A percentile compares a stretch with the other conserved stretches of the same genome.
Evolutionary conservation across 2,329 filamentous ascomycete genomes (phyloP).

Genomic region (Colletotrichum incanum): DNA sequence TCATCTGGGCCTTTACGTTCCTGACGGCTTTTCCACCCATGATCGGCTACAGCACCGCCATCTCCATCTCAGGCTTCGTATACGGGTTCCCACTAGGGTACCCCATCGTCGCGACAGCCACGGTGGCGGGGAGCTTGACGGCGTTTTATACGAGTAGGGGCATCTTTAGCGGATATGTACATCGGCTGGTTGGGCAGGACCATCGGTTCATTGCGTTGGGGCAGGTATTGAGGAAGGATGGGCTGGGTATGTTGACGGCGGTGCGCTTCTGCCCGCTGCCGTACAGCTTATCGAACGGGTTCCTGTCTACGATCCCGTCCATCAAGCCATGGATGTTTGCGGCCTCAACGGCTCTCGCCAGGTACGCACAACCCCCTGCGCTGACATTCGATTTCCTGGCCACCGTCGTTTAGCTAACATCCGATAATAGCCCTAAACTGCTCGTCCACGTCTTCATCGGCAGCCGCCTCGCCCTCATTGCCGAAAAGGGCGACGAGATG

Average conservation of each 20-base stretch:
- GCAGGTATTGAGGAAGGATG: constrained; percentile 91
- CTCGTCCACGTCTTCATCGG: constrained; percentile 95
- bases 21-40: constrained; percentile 87
- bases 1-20: constrained; percentile 84
- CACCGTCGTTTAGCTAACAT: constrained; percentile 26
- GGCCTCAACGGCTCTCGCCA: constrained; percentile 84
- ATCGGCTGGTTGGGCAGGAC: constrained; percentile 85
- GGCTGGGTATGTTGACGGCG: constrained; percentile 89
- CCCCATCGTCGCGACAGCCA: constrained; percentile 86
- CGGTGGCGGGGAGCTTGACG: constrained; percentile 81
- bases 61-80: constrained; percentile 69
- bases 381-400: not conserved
- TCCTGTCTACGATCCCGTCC: constrained; percentile 92
- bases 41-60: constrained; percentile 87
- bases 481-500: constrained; percentile 90
- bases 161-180: constrained; percentile 83
- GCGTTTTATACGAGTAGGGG: constrained; percentile 88
- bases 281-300: constrained; percentile 94
- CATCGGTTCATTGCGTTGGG: constrained; percentile 90
- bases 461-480: constrained; percentile 83
- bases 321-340: constrained; percentile 84
- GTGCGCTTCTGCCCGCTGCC: constrained; percentile 94
- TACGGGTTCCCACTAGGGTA: constrained; percentile 77
- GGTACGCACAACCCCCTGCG: constrained; percentile 54
- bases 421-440: constrained; percentile 80